Base-by-base conservation (phyloP, 1,139 yeast species). In the Magnusiomyces tetraspermus region DNA sequence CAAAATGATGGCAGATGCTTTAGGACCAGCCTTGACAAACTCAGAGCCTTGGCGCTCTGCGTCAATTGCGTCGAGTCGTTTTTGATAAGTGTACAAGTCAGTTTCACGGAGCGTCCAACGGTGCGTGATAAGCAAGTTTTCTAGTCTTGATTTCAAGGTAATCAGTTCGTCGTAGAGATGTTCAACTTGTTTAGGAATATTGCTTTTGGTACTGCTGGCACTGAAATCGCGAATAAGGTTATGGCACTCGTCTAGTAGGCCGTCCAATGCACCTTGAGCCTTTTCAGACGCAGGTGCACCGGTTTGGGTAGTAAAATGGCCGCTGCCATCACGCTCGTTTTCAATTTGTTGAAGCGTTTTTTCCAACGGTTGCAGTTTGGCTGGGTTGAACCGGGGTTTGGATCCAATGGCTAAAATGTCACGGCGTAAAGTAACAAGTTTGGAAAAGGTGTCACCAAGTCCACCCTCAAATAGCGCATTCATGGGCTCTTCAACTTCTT, bases 61-160 rank as follows among this genome's bases (percentile, higher is more conserved):
- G 64, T 90, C 96, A 58, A 90, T 81, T 54, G 76, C 77, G 61
- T 82, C 82, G 58, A 90, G 72, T 58, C 75, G 76, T 63, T 83
- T 80, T 67, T 89, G 95, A 66, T 85, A 90, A 51, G 77, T 76
- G 70, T 85, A 92, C 60, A 92, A 74, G 68, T 92, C 98, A 0
- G 97, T 92, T 64, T 89, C 96, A 64, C 98, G 79, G 69, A 92
- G 74, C 1, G 97, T 90, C 98, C 98, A 92, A 67, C 97, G 79
- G 70, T 96, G 82, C 2, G 98, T 92, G 38, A 92, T 80, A 59
- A 89, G 74, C 59, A 92, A 72, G 60, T 86, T 87, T 61, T 87
- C 96, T 57, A 92, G 74, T 22, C 82, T 83, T 24, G 79, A 74
- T 67, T 88, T 87, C 60, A 88, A 74, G 46, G 77, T 79, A 38